Evolutionary conservation across 352 stramenopile genomes (phyloP), one percentile per base, ranked within the genome.

Genomic region (Poterioochromonas sp.): DNA sequence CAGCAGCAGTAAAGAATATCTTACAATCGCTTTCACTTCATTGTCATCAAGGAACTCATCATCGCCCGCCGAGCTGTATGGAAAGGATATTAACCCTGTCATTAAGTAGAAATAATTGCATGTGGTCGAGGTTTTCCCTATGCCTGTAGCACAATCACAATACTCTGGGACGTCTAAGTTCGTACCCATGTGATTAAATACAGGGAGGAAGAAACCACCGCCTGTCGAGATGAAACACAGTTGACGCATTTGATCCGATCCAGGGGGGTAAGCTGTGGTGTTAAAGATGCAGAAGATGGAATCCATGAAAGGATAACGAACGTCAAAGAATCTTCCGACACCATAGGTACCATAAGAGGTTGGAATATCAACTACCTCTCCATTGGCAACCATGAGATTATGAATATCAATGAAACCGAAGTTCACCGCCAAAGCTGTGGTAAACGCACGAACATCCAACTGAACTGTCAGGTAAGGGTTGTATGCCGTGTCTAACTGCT

Each of bases 391-490:
- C 22, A 47, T 20, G 29, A 73, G 63, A 44, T 29, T 40, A 8
- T 73, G 29, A 40, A 73, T 12, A 44, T 12, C 22, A 73, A 47
- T 8, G 8, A 44, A 44, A 44, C 62, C 62, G 2, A 71, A 43
- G 32, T 71, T 71, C 18, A 71, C 62, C 32, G 62, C 15, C 62
- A 71, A 35, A 44, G 62, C 62, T 41, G 34, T 71, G 8, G 62
- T 35, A 71, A 71, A 71, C 11, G 29, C 34, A 44, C 62, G 15
- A 12, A 71, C 62, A 44, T 71, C 62, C 32, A 43, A 65, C 54
- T 65, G 8, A 65, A 65, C 58, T 68, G 15, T 35, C 15, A 68
- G 15, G 15, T 47, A 47, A 47, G 29, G 63, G 15, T 73, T 73
- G 8, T 35, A 15, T 47, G 63, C 37, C 11, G 20, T 47, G 47